Evolutionary conservation across 176 grass and related monocot genomes (phyloP).

Genomic region (Zizania latifolia): DNA sequence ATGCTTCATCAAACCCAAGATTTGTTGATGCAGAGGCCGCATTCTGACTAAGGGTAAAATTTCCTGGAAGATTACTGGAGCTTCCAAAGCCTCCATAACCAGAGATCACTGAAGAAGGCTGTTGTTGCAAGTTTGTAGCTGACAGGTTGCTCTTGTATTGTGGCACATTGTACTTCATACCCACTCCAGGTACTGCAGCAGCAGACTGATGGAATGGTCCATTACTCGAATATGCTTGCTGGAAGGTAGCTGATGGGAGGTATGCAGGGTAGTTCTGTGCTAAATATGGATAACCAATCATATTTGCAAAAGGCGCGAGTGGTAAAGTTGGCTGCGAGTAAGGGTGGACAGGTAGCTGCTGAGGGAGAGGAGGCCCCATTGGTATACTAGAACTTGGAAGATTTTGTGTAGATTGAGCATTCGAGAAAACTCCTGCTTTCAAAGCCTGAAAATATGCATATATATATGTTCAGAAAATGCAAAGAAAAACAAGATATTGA

Average conservation of each 20-base stretch:
- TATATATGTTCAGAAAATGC: background rate
- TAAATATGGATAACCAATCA: constrained; percentile 87
- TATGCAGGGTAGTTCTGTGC: constrained; percentile 76
- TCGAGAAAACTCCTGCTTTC: constrained; percentile 71
- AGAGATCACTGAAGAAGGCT: constrained; percentile 56
- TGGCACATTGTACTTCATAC: constrained; percentile 85
- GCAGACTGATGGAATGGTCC: constrained; percentile 81
- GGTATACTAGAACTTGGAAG: constrained; percentile 55
- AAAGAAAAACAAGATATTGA: too few species aligned
- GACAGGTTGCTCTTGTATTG: constrained; percentile 83
- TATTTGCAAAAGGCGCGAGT: constrained; percentile 64
- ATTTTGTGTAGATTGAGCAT: constrained; percentile 54
- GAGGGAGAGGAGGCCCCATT: constrained; percentile 51
- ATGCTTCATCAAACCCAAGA: constrained; percentile 74
- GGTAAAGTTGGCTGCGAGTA: constrained; percentile 90
- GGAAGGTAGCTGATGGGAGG: constrained; percentile 74
- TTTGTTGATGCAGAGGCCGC: constrained; percentile 51
- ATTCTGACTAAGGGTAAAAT: constrained; percentile 59
- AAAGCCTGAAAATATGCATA: constrained; percentile 45
- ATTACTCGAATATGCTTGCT: constrained; percentile 82
- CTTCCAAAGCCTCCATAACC: constrained; percentile 82
- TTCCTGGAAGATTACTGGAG: constrained; percentile 64
- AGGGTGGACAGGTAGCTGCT: constrained; percentile 85
- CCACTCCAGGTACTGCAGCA: constrained; percentile 53
- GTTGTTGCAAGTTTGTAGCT: constrained; percentile 54